Conservation (phyloP, 768 basidiomycete genomes). For the Macrocybe gigantea region DNA sequence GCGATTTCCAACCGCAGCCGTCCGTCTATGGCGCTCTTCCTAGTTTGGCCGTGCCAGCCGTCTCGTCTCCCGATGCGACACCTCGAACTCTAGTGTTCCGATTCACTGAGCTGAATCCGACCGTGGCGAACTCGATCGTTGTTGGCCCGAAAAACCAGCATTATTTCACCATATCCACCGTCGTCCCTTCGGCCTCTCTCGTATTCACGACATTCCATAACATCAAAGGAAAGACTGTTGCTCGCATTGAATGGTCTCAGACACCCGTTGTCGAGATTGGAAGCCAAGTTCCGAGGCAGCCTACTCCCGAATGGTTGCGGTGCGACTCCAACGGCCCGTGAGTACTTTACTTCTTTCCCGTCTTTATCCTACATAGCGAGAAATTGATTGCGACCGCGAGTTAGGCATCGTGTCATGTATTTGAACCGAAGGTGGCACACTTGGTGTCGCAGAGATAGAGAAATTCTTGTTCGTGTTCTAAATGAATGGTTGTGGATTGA, state of each 20-base stretch:
- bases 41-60: no score
- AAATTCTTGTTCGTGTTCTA: slow-evolving; percentile 17
- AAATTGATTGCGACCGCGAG: neutral
- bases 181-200: slow-evolving; percentile 11
- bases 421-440: slow-evolving; percentile 31
- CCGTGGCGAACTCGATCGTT: slow-evolving; percentile 37
- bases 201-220: slow-evolving; percentile 33
- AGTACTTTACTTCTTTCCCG: neutral
- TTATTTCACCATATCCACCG: slow-evolving; percentile 32
- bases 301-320: slow-evolving; percentile 32
- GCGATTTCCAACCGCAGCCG: slow-evolving; percentile 8
- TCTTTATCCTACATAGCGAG: neutral
- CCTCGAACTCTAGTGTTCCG: slow-evolving; percentile 15
- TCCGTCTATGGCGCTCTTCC: slow-evolving; percentile 12
- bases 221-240: slow-evolving; percentile 27
- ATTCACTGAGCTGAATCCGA: slow-evolving; percentile 34
- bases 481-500: neutral
- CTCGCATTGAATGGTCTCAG: slow-evolving; percentile 34
- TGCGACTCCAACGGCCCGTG: neutral
- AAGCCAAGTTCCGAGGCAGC: slow-evolving; percentile 25
- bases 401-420: slow-evolving; percentile 32
- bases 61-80: no score
- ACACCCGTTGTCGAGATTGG: slow-evolving; percentile 27
- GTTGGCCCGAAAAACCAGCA: slow-evolving; percentile 34
- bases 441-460: slow-evolving; percentile 28